Percentiles rank a stretch among this genome's conserved stretches.
Evolutionary conservation across 352 stramenopile genomes (phyloP).

Genomic region (Phytopythium boreale): DNA sequence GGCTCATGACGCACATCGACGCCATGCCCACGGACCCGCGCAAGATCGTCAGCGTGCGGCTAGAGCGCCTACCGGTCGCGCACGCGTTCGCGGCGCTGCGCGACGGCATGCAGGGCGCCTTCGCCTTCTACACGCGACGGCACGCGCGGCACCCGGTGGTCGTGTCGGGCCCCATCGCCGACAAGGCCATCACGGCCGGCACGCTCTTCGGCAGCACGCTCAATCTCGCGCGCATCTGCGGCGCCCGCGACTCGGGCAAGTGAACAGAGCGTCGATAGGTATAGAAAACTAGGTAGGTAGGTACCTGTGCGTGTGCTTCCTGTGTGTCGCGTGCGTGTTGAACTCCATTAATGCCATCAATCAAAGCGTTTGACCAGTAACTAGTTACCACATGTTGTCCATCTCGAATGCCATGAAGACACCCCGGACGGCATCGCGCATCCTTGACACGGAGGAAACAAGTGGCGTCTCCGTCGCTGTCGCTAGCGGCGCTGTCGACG

Average conservation of each 20-base stretch:
- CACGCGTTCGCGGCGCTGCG: conserved; percentile 68
- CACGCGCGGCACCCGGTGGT: conserved; percentile 74
- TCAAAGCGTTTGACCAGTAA: no score
- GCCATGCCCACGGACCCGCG: conserved; percentile 14
- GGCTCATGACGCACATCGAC: conserved; percentile 58
- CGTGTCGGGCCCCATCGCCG: conserved; percentile 75
- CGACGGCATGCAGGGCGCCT: conserved; percentile 54
- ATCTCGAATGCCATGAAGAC: no score
- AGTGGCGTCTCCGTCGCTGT: no score
- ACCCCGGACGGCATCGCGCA: no score
- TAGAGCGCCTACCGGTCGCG: conserved; percentile 26
- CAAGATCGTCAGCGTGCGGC: conserved; percentile 28
- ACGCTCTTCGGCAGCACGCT: conserved; percentile 79
- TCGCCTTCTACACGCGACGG: conserved; percentile 77
- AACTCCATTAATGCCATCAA: no score
- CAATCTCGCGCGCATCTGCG: conserved; percentile 68
- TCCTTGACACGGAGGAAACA: no score
- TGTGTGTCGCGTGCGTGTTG: no score
- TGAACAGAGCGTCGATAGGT: background rate
- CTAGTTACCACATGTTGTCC: no score
- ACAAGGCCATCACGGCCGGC: conserved; percentile 70
- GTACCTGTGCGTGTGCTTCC: background rate
- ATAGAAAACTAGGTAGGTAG: no score
- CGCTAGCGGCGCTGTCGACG: no score
- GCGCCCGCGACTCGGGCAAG: conserved; percentile 28